A percentile compares a stretch with the other conserved stretches of the same genome.
Evolutionary conservation across 805 yeast genomes (phyloP).

Genomic region (Myxozyma monticola): DNA sequence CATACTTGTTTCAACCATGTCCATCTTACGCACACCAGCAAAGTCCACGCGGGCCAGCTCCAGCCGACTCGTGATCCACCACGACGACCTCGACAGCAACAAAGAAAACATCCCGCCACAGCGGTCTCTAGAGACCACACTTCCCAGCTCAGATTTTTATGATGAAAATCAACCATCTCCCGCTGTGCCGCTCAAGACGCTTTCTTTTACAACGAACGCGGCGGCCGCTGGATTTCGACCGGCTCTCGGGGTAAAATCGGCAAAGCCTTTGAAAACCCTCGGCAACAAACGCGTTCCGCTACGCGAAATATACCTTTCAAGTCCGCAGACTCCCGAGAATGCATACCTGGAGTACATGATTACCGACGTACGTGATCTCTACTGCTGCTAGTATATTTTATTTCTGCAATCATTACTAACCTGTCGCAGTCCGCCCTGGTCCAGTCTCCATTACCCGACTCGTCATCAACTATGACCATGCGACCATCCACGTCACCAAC

Average conservation of each 20-base stretch:
- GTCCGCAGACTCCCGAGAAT: constrained; percentile 26
- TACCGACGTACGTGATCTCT: constrained; percentile 5
- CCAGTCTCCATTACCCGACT: not conserved
- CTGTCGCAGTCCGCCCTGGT: not conserved
- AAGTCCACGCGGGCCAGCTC: too few relatives aligned
- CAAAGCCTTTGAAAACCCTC: too few relatives aligned
- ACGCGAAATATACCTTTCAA: constrained; percentile 20
- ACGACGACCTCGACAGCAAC: constrained; percentile 10
- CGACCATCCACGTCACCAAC: not conserved
- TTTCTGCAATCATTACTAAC: not conserved
- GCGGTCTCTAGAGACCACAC: too few relatives aligned
- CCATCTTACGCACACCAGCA: too few relatives aligned
- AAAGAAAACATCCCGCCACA: constrained; percentile 25
- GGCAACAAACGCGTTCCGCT: constrained; percentile 21
- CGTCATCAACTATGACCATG: not conserved
- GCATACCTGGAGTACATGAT: constrained; percentile 20
- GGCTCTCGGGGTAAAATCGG: too few relatives aligned
- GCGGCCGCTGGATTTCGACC: too few relatives aligned
- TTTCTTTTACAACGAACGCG: too few relatives aligned
- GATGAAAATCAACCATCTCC: too few relatives aligned
- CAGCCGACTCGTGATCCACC: not conserved
- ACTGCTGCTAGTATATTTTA: not conserved
- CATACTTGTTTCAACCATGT: too few relatives aligned
- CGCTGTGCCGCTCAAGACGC: too few relatives aligned
- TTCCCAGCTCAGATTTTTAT: too few relatives aligned